Evolutionary conservation across 2,329 filamentous ascomycete genomes (phyloP).

Genomic region (Cladosporium sp.): DNA sequence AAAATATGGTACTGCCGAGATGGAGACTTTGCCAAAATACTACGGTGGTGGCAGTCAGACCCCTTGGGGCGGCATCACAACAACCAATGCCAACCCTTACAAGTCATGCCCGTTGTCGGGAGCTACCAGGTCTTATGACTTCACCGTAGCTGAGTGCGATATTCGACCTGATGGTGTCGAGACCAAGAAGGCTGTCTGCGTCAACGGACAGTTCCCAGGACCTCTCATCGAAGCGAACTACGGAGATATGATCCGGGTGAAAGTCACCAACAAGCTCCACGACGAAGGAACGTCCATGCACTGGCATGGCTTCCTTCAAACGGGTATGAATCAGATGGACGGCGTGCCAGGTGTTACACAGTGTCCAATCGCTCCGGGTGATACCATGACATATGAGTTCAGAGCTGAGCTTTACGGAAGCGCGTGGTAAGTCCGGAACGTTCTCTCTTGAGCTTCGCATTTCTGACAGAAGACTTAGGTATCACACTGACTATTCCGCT

Average conservation of each 20-base stretch:
- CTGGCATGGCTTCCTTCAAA: constrained; percentile 51
- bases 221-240: constrained; percentile 40
- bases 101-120: constrained; percentile 5
- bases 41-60: constrained; percentile 1
- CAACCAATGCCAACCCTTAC: constrained; percentile 3
- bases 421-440: constrained; percentile 35
- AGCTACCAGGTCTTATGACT: constrained; percentile 12
- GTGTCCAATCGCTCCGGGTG: constrained; percentile 38
- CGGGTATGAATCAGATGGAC: constrained; percentile 56
- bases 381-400: constrained; percentile 43
- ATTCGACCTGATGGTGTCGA: constrained; percentile 37
- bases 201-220: constrained; percentile 39
- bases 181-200: constrained; percentile 22
- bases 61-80: neutral
- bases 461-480: neutral
- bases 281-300: constrained; percentile 53
- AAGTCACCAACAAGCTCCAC: constrained; percentile 40
- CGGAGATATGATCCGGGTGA: constrained; percentile 39
- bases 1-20: neutral
- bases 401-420: constrained; percentile 45
- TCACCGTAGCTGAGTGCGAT: constrained; percentile 16
- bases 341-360: constrained; percentile 47
- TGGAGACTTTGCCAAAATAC: constrained; percentile 2
- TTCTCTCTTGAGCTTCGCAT: neutral
- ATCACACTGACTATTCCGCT: constrained; percentile 44